These are phyloP conservation scores for Cladosporium sphaerospermum DNA, from an alignment of 2,329 filamentous ascomycete species.

Conservation along the genomic window DNA sequence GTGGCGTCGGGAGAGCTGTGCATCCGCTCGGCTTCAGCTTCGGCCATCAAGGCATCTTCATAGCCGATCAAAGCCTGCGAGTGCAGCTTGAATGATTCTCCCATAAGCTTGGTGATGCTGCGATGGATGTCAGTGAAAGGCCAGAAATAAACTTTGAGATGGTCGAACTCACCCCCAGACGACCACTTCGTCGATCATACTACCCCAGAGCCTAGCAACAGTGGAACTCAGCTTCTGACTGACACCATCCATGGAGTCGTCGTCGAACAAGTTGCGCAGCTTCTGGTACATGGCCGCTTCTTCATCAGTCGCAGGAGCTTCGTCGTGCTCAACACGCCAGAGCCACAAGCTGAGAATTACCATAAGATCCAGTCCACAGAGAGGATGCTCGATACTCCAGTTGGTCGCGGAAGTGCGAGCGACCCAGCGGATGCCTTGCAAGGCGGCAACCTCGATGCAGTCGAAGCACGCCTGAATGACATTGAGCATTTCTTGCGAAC, in stretches of 20 bases:
- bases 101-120: constrained; percentile 91
- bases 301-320: constrained; percentile 79
- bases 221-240: constrained; percentile 86
- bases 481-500: constrained; percentile 95
- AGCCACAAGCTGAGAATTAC: constrained; percentile 97
- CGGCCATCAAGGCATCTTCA: constrained; percentile 64
- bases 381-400: constrained; percentile 97
- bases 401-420: constrained; percentile 96
- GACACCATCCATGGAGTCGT: constrained; percentile 77
- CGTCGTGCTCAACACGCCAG: constrained; percentile 98
- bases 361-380: constrained; percentile 95
- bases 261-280: constrained; percentile 81
- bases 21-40: constrained; percentile 18
- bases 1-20: constrained; percentile 18
- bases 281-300: constrained; percentile 89
- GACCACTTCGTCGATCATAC: constrained; percentile 96
- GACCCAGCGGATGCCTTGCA: constrained; percentile 94
- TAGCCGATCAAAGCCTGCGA: constrained; percentile 92
- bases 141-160: not conserved
- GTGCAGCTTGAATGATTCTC: constrained; percentile 95
- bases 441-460: constrained; percentile 91
- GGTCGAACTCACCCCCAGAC: constrained; percentile 85
- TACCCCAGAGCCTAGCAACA: constrained; percentile 91
- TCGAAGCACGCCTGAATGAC: constrained; percentile 97
- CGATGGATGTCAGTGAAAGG: constrained; percentile 38